Evolutionary conservation across 2,329 filamentous ascomycete genomes (phyloP).

Genomic region (Ophiobolus disseminans): DNA sequence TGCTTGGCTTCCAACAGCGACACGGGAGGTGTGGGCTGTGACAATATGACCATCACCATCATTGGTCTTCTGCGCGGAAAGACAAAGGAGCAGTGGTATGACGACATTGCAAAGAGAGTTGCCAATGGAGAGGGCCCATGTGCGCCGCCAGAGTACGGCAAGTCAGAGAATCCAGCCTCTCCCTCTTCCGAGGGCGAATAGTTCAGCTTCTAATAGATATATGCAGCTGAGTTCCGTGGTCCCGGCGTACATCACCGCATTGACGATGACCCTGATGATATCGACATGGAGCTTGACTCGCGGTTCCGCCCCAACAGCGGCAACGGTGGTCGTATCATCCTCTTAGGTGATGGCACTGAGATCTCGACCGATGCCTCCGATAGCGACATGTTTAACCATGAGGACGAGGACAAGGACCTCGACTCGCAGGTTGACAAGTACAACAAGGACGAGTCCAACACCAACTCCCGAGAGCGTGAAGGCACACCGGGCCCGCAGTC

Average conservation of each 20-base stretch:
- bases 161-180: slow-evolving; percentile 61
- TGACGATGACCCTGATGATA: slow-evolving; percentile 63
- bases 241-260: slow-evolving; percentile 59
- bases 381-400: slow-evolving; percentile 91
- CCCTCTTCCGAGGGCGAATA: slow-evolving; percentile 44
- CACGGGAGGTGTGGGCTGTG: slow-evolving; percentile 95
- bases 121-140: slow-evolving; percentile 97
- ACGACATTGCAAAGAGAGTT: slow-evolving; percentile 91
- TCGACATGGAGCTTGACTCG: slow-evolving; percentile 76
- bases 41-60: slow-evolving; percentile 99
- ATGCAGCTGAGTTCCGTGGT: slow-evolving; percentile 59
- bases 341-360: slow-evolving; percentile 94
- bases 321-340: slow-evolving; percentile 78
- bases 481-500: slow-evolving; percentile 35
- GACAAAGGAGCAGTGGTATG: slow-evolving; percentile 98
- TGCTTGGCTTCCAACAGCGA: slow-evolving; percentile 97
- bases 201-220: slow-evolving; percentile 45
- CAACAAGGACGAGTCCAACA: slow-evolving; percentile 32
- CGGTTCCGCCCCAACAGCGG: slow-evolving; percentile 72
- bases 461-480: slow-evolving; percentile 28
- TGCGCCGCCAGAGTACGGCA: slow-evolving; percentile 99
- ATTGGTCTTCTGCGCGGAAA: slow-evolving; percentile 88
- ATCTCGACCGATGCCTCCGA: slow-evolving; percentile 88
- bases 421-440: slow-evolving; percentile 81
- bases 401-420: slow-evolving; percentile 84